Percentiles rank a stretch among this genome's conserved stretches.
These are phyloP conservation scores for Penicillium lividum DNA, from an alignment of 495 filamentous ascomycete species.

Conservation along the genomic window DNA sequence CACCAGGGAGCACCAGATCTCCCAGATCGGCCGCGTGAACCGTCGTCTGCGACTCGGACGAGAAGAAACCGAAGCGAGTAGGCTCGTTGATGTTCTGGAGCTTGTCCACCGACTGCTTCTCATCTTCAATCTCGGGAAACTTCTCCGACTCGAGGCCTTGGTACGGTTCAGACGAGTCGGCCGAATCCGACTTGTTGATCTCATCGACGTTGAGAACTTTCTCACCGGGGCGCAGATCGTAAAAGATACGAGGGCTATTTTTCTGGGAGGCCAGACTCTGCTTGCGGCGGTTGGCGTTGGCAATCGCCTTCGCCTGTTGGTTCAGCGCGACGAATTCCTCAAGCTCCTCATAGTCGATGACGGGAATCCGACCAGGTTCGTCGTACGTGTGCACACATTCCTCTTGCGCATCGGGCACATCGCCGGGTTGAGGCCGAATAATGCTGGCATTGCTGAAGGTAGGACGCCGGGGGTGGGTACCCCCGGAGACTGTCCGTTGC, in stretches of 20 bases:
- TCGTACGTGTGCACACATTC: conserved; percentile 74
- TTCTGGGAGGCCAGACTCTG: conserved; percentile 55
- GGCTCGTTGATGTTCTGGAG: conserved; percentile 54
- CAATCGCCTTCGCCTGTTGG: conserved; percentile 41
- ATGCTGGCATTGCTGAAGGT: conserved; percentile 62
- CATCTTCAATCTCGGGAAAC: conserved; percentile 28
- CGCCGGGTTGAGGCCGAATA: conserved; percentile 45
- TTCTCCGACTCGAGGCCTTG: conserved; percentile 22
- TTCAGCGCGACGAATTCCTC: conserved; percentile 79
- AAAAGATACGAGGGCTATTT: conserved; percentile 57
- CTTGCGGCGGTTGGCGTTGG: conserved; percentile 41
- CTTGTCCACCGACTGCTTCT: conserved; percentile 34
- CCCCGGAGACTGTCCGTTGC: conserved; percentile 70
- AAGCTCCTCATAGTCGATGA: conserved; percentile 85
- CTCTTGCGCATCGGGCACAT: conserved; percentile 58
- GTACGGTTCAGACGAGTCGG: conserved; percentile 19
- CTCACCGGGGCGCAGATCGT: conserved; percentile 56
- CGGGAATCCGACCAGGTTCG: conserved; percentile 55
- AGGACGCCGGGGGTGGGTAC: conserved; percentile 60
- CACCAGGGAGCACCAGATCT: conserved; percentile 82
- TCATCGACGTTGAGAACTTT: conserved; percentile 30
- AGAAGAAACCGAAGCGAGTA: conserved; percentile 93
- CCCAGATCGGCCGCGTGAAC: conserved; percentile 88
- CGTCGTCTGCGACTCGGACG: conserved; percentile 85
- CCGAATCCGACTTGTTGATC: conserved; percentile 34